phyloP scores from a whole-genome alignment of 176 grass and related monocot genomes.

The Cymbopogon citratus region DNA sequence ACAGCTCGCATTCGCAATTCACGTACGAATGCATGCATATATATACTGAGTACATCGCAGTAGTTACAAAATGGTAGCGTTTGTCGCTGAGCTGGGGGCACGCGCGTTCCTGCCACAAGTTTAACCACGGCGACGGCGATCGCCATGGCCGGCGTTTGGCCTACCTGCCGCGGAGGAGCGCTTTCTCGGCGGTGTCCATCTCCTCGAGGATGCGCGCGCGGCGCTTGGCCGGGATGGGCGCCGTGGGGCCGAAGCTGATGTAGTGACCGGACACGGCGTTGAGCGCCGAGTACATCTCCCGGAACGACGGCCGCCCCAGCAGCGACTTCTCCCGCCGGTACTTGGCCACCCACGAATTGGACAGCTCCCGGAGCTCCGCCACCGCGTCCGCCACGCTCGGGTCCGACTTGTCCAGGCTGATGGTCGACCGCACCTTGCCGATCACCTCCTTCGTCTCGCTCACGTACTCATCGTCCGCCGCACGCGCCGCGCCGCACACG shows the following conservation, averaged over 20 bases:
- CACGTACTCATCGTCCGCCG: conserved; percentile 86
- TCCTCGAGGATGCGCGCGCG: conserved; percentile 93
- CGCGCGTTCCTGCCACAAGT: neutral
- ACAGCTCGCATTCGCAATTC: neutral
- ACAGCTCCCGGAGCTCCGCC: conserved; percentile 78
- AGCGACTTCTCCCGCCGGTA: conserved; percentile 82
- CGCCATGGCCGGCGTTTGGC: neutral
- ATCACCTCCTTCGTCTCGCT: conserved; percentile 89
- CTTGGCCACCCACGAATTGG: conserved; percentile 95
- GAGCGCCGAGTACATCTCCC: conserved; percentile 96
- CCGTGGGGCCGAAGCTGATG: conserved; percentile 98
- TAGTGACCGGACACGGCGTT: conserved; percentile 98
- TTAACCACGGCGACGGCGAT: neutral
- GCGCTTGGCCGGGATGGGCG: conserved; percentile 92
- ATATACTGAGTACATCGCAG: neutral
- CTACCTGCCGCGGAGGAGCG: conserved; percentile 78
- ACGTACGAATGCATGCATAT: neutral
- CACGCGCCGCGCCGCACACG: conserved; percentile 30
- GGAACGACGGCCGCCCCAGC: conserved; percentile 76
- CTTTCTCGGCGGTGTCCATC: conserved; percentile 96
- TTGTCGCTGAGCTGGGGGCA: neutral
- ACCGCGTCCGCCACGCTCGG: conserved; percentile 74
- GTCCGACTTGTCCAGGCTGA: conserved; percentile 78
- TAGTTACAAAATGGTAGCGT: conserved; percentile 11
- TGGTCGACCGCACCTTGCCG: conserved; percentile 83